Evolutionary conservation across 768 basidiomycete genomes (phyloP), one percentile per base, ranked within the genome.

Genomic region (Nevesoporus exiguus): DNA sequence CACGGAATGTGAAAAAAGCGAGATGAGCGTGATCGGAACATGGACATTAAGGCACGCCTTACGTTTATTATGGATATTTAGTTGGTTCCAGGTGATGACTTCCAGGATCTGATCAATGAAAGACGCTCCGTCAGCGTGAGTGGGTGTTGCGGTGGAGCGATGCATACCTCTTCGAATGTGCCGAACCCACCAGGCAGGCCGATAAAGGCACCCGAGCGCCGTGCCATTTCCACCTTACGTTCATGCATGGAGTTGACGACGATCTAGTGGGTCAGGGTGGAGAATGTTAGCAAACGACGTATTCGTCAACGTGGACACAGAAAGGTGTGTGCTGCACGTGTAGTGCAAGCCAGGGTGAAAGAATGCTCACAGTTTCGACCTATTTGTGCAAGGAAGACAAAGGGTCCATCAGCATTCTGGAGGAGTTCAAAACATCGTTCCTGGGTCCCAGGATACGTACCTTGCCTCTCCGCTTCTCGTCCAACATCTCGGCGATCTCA

Each of bases 111-210:
- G 59, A 5, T 8, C 45, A 56, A 44, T 52, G 8, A 11, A 27
- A 47, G 11, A 25, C 13, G 36, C 44, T 41, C 39, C 30, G 54
- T 63, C 36, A 59, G 37, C 7, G 34, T 21, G 52, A 49, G 29
- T 19, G n/a, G 11, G n/a, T 11, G 9, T 13, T n/a, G 44, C 43
- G 14, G 29, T 44, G 24, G 24, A 22, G n/a, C 34, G n/a, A 21
- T 30, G 14, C 52, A 6, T 54, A 71, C 90, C 80, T 98, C 96
- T 72, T 99, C 97, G 58, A 93, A 91, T 0, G 95, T 98, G 10
- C 96, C 96, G 65, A 84, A 97, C 0, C 96, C 96, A 19, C 96
- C 96, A 1, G 96, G 95, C 19, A 99, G 74, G 11, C 85, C 91
- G 44, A 98, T 74, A 62, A 99, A 99, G 0, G 85, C 94, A 17